Evolutionary conservation across 2,329 filamentous ascomycete genomes (phyloP).

Genomic region (Hypoxylon sp.): DNA sequence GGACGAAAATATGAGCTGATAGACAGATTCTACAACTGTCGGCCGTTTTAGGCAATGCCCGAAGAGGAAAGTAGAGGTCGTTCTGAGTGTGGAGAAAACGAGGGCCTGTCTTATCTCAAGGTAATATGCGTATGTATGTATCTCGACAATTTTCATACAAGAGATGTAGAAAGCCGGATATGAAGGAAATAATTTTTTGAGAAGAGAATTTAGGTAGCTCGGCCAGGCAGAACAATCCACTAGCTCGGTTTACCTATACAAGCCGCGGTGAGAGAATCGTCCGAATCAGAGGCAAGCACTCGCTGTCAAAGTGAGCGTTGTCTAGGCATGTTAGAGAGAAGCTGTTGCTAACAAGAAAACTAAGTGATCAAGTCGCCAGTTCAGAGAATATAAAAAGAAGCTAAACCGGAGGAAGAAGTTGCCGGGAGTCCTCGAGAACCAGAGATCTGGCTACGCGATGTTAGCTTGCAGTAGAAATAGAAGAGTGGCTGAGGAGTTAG

Average conservation of each 20-base stretch:
- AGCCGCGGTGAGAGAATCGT: constrained; percentile 28
- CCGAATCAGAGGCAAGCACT: constrained; percentile 38
- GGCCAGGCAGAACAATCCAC: constrained; percentile 31
- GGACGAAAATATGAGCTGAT: constrained; percentile 54
- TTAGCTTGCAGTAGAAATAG: constrained; percentile 41
- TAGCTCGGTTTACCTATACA: constrained; percentile 33
- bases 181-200: constrained; percentile 45
- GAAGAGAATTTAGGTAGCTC: constrained; percentile 37
- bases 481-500: constrained; percentile 51
- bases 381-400: constrained; percentile 37
- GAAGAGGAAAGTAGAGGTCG: constrained; percentile 59
- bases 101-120: constrained; percentile 59
- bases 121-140: constrained; percentile 56
- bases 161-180: constrained; percentile 54
- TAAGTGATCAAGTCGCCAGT: constrained; percentile 27
- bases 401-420: constrained; percentile 38
- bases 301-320: constrained; percentile 44
- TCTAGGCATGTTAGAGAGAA: constrained; percentile 35
- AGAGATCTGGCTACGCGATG: constrained; percentile 30
- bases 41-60: constrained; percentile 59
- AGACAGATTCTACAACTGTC: constrained; percentile 53
- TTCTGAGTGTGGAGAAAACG: constrained; percentile 60
- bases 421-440: constrained; percentile 29
- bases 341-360: constrained; percentile 32
- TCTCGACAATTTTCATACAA: constrained; percentile 62